Evolutionary conservation across 768 basidiomycete genomes (phyloP).

Genomic region (Tephrocybe sp.): DNA sequence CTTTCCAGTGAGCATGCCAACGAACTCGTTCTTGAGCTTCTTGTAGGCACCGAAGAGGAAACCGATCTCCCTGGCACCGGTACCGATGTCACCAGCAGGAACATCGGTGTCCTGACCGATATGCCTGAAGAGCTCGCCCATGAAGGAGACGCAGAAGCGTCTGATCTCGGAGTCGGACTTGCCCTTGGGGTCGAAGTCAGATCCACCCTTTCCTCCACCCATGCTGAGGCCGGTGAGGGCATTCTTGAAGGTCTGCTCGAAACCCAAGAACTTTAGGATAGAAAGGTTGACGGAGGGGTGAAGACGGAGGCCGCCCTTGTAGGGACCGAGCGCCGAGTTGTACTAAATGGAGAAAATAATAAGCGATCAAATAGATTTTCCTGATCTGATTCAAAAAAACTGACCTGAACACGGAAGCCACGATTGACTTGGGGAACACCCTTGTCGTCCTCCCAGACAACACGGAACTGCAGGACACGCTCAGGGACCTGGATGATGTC

Average conservation of each 20-base stretch:
- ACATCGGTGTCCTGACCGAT: conserved; percentile 77
- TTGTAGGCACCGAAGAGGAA: conserved; percentile 82
- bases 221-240: conserved; percentile 74
- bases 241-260: conserved; percentile 83
- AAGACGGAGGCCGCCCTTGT: conserved; percentile 78
- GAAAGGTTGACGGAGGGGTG: conserved; percentile 81
- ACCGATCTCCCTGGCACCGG: conserved; percentile 73
- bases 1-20: conserved; percentile 72
- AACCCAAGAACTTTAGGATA: conserved; percentile 83
- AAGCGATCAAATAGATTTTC: conserved; percentile 1
- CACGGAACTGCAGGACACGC: conserved; percentile 66
- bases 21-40: conserved; percentile 69
- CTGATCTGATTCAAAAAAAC: conserved; percentile 15
- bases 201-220: conserved; percentile 81
- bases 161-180: conserved; percentile 75
- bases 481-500: conserved; percentile 61
- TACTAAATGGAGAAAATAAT: conserved; percentile 38
- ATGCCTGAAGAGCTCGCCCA: conserved; percentile 72
- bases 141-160: conserved; percentile 70
- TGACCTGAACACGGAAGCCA: conserved; percentile 72
- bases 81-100: conserved; percentile 74
- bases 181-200: conserved; percentile 82
- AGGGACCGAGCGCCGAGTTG: conserved; percentile 77
- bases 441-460: conserved; percentile 76
- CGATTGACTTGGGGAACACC: conserved; percentile 66